These are phyloP conservation scores for Trichophyton rubrum DNA, from an alignment of 2,329 filamentous ascomycete genomes.

Conservation along the genomic window DNA sequence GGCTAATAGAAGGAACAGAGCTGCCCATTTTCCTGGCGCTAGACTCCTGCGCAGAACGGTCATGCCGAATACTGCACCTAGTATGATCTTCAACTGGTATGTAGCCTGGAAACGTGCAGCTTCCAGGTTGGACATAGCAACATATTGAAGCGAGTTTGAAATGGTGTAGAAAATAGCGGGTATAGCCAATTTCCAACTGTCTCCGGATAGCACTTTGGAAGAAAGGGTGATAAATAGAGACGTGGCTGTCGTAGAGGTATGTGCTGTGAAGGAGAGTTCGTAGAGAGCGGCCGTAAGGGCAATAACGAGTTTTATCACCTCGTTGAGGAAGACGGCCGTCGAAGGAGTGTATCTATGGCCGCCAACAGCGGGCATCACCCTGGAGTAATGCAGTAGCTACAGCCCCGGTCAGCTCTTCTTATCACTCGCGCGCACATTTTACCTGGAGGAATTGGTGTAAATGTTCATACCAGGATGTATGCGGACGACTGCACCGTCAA, in stretches of 20 bases:
- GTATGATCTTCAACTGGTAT: slow-evolving; percentile 89
- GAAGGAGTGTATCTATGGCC: slow-evolving; percentile 87
- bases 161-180: slow-evolving; percentile 80
- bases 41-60: slow-evolving; percentile 60
- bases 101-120: slow-evolving; percentile 87
- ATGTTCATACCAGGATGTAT: slow-evolving; percentile 31
- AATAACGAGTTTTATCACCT: slow-evolving; percentile 78
- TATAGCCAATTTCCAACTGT: slow-evolving; percentile 89
- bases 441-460: background rate
- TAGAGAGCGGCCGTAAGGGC: slow-evolving; percentile 78
- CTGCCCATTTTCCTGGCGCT: slow-evolving; percentile 62
- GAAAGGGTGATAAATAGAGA: slow-evolving; percentile 70
- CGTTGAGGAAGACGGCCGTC: slow-evolving; percentile 86
- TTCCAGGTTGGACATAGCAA: slow-evolving; percentile 80
- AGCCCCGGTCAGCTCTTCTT: slow-evolving; percentile 1
- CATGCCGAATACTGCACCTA: slow-evolving; percentile 77
- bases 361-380: slow-evolving; percentile 73
- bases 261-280: slow-evolving; percentile 66
- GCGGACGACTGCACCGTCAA: slow-evolving; percentile 33
- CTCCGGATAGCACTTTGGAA: slow-evolving; percentile 69
- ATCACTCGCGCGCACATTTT: background rate
- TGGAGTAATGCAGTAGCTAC: slow-evolving; percentile 86
- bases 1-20: slow-evolving; percentile 63
- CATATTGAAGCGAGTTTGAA: slow-evolving; percentile 87
- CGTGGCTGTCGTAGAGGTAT: slow-evolving; percentile 66